Conservation (phyloP, 441 rosid genomes). For the Codiaeum variegatum region DNA sequence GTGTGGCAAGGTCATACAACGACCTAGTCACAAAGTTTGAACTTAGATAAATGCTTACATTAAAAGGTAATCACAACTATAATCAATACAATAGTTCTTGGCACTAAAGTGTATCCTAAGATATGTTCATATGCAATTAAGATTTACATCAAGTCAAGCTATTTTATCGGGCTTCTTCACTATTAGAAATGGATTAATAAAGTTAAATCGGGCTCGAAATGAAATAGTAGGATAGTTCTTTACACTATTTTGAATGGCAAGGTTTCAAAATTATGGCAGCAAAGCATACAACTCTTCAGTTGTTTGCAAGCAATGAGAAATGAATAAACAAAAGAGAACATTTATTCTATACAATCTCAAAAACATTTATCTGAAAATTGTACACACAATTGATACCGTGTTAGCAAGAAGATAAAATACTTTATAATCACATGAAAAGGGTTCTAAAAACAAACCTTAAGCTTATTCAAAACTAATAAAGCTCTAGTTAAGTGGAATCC, state of each 20-base stretch:
- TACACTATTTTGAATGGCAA: background rate
- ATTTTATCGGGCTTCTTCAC: too few species aligned
- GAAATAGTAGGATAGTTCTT: too few species aligned
- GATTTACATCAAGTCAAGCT: too few species aligned
- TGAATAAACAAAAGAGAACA: background rate
- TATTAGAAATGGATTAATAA: too few species aligned
- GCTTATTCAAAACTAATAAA: conserved; percentile 57
- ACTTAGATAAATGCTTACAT: background rate
- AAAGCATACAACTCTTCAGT: background rate
- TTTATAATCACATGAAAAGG: conserved; percentile 4
- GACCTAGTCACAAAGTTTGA: conserved; percentile 11
- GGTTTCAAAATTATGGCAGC: conserved; percentile 4
- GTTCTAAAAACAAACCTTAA: conserved; percentile 50
- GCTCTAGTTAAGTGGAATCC: conserved; percentile 81
- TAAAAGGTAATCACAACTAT: background rate
- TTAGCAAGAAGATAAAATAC: background rate
- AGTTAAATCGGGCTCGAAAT: too few species aligned
- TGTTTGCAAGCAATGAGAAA: background rate
- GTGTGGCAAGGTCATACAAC: background rate
- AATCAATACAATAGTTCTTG: background rate
- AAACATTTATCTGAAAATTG: background rate
- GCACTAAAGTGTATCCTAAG: background rate
- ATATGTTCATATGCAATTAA: background rate
- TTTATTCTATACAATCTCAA: conserved; percentile 3
- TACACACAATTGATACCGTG: background rate